Evolutionary conservation across 306 rosid species (phyloP), one percentile per base, ranked within the genome.

Genomic region (Vigna mungo): DNA sequence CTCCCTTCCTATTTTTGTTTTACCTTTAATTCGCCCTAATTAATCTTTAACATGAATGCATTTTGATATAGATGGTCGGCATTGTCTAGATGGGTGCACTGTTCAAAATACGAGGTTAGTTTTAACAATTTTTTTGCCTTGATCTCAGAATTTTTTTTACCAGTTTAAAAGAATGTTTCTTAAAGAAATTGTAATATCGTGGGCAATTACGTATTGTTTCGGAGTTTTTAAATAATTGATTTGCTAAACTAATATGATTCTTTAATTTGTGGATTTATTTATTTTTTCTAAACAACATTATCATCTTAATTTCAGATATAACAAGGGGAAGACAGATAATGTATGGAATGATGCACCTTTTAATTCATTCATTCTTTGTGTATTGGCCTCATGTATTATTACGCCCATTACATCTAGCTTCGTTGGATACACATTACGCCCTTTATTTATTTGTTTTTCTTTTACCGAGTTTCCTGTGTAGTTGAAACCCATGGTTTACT

Each of bases 91-190:
- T 91, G 91, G 98, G 93, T 85, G 78, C 90, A 91, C 82, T 94
- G 98, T 85, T 92, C 98, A 37, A 91, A 94, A 80, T 91, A 74
- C 83, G 98, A 94, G 98, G 97, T 88, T 49, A 74, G 92, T 80
- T 80, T 53, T 18, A 51, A 75, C 68, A 15, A 17, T 69, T 56
- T 6, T 61, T 77, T 63, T 71, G 16, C 76, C 70, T 41, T 48
- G 49, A 66, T 84, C 66, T 59, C 66, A 34, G 30, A 62, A 53
- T 62, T 64, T 83, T 47, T 52, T 64, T 72, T 74, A 32, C 39
- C 1, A 7, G 44, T 48, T 73, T 25, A 49, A 16, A 54, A 58
- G 11, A 32, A 48, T 48, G 20, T 70, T 46, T 61, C 56, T 63
- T 18, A 48, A 37, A 23, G 80, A 73, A 65, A 65, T 53, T 73